Evolutionary conservation across 306 rosid genomes (phyloP).

Genomic region (Corylus americana): DNA sequence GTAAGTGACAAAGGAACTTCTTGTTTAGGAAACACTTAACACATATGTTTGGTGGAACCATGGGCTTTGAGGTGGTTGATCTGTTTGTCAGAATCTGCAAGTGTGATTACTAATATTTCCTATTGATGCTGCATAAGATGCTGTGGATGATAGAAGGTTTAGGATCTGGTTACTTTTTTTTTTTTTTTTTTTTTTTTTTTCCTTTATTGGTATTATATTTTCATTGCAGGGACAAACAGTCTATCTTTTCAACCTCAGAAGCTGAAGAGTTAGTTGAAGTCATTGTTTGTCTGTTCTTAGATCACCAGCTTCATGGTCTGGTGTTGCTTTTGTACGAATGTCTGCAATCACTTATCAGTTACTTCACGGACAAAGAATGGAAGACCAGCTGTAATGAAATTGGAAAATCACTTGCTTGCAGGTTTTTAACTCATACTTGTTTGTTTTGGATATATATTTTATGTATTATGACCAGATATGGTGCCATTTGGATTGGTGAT

Average conservation of each 20-base stretch:
- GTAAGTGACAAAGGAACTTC: conserved; percentile 34
- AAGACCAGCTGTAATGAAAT: conserved; percentile 63
- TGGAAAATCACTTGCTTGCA: conserved; percentile 78
- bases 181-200: not conserved
- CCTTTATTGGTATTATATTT: conserved; percentile 9
- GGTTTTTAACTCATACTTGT: conserved; percentile 45
- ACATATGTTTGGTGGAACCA: not conserved
- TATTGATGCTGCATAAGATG: conserved; percentile 3
- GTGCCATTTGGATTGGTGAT: not conserved
- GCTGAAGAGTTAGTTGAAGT: conserved; percentile 76
- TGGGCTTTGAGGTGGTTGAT: conserved; percentile 5
- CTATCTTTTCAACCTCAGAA: conserved; percentile 63
- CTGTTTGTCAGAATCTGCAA: conserved; percentile 14
- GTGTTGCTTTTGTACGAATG: conserved; percentile 60
- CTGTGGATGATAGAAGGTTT: conserved; percentile 14
- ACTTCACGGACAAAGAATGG: conserved; percentile 82
- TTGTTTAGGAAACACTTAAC: not conserved
- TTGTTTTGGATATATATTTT: not conserved
- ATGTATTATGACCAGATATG: conserved; percentile 3
- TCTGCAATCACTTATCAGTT: conserved; percentile 60
- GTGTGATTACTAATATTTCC: conserved; percentile 12
- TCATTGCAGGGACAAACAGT: conserved; percentile 56
- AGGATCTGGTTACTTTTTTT: conserved; percentile 9
- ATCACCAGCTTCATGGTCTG: conserved; percentile 78
- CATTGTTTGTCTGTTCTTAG: conserved; percentile 67